These are phyloP conservation scores for Arctium lappa DNA, from an alignment of 129 eudicot genomes.

Conservation along the genomic window DNA sequence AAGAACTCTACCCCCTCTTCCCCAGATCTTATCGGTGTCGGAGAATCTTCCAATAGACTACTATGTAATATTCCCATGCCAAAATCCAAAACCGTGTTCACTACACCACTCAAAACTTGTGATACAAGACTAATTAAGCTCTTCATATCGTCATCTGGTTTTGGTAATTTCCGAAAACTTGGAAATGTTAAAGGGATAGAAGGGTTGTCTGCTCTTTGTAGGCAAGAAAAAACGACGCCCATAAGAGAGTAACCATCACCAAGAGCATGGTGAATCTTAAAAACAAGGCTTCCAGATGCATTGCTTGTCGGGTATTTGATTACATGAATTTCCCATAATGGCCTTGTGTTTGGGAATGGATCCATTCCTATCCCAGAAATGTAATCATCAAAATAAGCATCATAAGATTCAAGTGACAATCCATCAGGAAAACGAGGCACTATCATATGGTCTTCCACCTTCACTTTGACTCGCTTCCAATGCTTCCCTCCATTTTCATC, in stretches of 20 bases:
- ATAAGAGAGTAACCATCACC: constrained; percentile 52
- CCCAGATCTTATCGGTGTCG: constrained; percentile 34
- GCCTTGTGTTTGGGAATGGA: constrained; percentile 25
- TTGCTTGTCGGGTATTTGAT: constrained; percentile 40
- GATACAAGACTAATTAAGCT: constrained; percentile 20
- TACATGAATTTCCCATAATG: constrained; percentile 43
- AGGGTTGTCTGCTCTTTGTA: constrained; percentile 44
- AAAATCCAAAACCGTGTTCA: constrained; percentile 28
- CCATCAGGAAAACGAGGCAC: constrained; percentile 24
- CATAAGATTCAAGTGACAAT: constrained; percentile 19
- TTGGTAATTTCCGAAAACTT: constrained; percentile 1
- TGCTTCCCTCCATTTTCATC: constrained; percentile 31
- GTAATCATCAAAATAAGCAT: constrained; percentile 23
- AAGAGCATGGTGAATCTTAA: constrained; percentile 49
- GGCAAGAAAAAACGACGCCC: constrained; percentile 41
- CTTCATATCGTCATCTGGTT: not conserved
- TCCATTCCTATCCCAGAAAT: constrained; percentile 18
- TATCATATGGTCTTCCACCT: constrained; percentile 32
- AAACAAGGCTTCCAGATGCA: constrained; percentile 32
- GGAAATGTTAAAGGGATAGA: constrained; percentile 45
- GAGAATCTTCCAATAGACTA: constrained; percentile 26
- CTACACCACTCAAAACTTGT: not conserved
- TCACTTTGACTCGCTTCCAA: constrained; percentile 43
- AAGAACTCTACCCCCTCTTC: constrained; percentile 24
- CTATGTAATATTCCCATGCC: constrained; percentile 33